Conservation (phyloP, 2,329 filamentous ascomycete species). For the Curvularia verruculosa region DNA sequence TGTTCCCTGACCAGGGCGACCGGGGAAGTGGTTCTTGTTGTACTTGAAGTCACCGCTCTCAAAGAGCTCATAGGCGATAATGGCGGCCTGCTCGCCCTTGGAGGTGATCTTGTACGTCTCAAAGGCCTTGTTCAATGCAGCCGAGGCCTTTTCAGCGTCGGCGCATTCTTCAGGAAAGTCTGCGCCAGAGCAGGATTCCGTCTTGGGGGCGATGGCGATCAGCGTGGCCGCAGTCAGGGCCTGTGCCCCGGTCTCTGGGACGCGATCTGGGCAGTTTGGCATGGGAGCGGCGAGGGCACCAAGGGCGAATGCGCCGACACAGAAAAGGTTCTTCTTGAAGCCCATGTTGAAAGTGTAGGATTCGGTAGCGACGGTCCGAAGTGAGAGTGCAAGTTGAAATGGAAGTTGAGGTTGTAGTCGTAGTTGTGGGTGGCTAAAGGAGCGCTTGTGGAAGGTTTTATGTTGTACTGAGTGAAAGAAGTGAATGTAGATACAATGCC, state of each 20-base stretch:
- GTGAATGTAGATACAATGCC: not conserved
- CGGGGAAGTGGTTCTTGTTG: constrained; percentile 68
- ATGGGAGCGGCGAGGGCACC: constrained; percentile 36
- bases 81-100: constrained; percentile 68
- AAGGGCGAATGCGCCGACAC: constrained; percentile 47
- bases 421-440: too few relatives aligned
- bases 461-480: not conserved
- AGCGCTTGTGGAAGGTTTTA: not conserved
- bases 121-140: constrained; percentile 64
- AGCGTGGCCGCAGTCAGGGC: constrained; percentile 47
- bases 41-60: constrained; percentile 74
- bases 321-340: constrained; percentile 28
- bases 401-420: too few relatives aligned
- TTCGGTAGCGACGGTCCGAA: not conserved
- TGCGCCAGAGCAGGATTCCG: constrained; percentile 59
- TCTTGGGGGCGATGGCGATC: constrained; percentile 62
- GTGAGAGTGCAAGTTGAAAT: too few relatives aligned
- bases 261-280: constrained; percentile 14
- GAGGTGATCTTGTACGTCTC: constrained; percentile 61
- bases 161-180: constrained; percentile 63
- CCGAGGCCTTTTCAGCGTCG: constrained; percentile 63
- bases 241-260: not conserved
- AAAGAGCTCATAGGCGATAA: constrained; percentile 72
- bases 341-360: constrained; percentile 31
- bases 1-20: constrained; percentile 73